A percentile compares a stretch with the other conserved stretches of the same genome.
Conservation (phyloP, 768 basidiomycete genomes). For the Dioszegia crocea region DNA sequence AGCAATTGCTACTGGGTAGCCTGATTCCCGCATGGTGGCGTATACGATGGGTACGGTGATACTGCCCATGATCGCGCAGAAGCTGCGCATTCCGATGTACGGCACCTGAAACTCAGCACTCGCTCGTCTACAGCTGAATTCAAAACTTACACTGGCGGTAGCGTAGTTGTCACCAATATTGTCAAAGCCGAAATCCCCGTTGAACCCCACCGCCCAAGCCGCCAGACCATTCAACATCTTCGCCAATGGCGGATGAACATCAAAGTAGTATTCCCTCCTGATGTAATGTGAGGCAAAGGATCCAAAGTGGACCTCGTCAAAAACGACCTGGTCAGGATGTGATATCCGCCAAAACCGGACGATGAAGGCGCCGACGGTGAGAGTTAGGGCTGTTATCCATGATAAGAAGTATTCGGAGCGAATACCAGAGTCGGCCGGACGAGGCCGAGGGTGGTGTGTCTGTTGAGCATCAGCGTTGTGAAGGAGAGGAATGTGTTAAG, state of each 20-base stretch:
- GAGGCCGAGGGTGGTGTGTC: conserved; percentile 2
- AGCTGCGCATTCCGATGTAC: conserved; percentile 85
- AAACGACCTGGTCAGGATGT: conserved; percentile 90
- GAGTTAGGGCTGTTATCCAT: conserved; percentile 16
- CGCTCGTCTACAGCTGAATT: neutral
- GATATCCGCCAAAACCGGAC: conserved; percentile 91
- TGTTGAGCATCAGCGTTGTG: neutral
- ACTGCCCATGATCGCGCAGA: conserved; percentile 86
- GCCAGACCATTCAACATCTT: conserved; percentile 90
- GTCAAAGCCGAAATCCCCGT: conserved; percentile 89
- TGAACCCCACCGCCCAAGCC: conserved; percentile 95
- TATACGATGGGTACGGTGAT: conserved; percentile 87
- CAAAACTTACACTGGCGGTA: conserved; percentile 58
- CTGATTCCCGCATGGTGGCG: conserved; percentile 95
- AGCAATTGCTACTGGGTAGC: conserved; percentile 84
- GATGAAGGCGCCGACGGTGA: conserved; percentile 71
- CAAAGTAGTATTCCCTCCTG: conserved; percentile 91
- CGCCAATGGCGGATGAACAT: conserved; percentile 95
- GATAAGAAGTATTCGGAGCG: conserved; percentile 25
- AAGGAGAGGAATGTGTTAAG: neutral
- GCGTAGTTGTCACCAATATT: conserved; percentile 93
- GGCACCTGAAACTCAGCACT: conserved; percentile 2
- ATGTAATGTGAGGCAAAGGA: conserved; percentile 97
- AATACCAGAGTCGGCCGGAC: neutral
- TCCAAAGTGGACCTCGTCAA: conserved; percentile 98